phyloP scores from a whole-genome alignment of 2,329 filamentous ascomycete genomes.

The Hymenoscyphus fructigenus region DNA sequence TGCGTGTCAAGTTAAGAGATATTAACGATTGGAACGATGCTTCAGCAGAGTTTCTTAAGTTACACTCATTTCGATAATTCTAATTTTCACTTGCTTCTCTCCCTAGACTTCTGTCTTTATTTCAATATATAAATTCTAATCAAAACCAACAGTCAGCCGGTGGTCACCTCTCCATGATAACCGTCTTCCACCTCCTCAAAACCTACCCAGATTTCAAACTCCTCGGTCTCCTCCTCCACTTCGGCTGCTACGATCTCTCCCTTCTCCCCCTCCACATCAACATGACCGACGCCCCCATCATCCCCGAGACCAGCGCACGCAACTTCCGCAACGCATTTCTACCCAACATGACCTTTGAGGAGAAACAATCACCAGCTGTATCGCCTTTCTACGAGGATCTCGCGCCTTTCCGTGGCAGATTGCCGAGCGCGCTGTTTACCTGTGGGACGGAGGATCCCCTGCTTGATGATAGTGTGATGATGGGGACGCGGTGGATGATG shows the following conservation, averaged over 20 bases:
- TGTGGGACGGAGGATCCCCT: conserved; percentile 55
- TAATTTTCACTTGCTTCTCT: conserved; percentile 1
- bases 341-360: conserved; percentile 41
- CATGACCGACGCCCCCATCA: conserved; percentile 35
- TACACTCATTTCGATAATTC: conserved; percentile 12
- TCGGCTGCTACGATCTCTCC: conserved; percentile 50
- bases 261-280: conserved; percentile 41
- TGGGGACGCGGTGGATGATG: conserved; percentile 54
- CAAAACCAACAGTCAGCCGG: conserved; percentile 45
- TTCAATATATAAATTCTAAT: conserved; percentile 6
- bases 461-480: conserved; percentile 52
- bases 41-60: conserved; percentile 4
- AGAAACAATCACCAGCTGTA: conserved; percentile 46
- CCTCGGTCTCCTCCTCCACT: conserved; percentile 51
- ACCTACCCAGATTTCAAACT: conserved; percentile 42
- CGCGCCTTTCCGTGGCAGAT: conserved; percentile 32
- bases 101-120: neutral
- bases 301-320: conserved; percentile 47
- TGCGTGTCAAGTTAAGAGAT: conserved; percentile 23
- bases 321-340: conserved; percentile 47
- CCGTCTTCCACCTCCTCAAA: conserved; percentile 48
- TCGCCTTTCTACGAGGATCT: conserved; percentile 51
- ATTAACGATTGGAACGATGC: conserved; percentile 15
- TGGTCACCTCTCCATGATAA: conserved; percentile 48
- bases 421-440: conserved; percentile 55